phyloP scores from a whole-genome alignment of 2,329 filamentous ascomycete genomes.

The Gaeumannomyces tritici region DNA sequence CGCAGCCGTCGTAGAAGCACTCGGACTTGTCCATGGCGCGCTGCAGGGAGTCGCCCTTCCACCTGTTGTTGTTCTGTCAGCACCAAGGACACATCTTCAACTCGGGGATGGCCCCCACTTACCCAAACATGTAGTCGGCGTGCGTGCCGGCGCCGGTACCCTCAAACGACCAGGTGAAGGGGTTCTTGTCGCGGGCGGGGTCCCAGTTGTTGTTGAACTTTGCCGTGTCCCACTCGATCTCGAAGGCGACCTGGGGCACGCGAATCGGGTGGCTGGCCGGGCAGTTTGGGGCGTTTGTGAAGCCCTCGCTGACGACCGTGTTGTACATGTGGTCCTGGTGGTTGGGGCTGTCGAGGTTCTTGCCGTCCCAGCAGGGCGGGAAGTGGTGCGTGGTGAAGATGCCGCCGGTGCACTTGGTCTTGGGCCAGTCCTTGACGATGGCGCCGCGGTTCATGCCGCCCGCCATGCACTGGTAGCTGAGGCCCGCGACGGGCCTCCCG shows the following conservation, averaged over 20 bases:
- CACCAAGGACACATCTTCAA: conserved; percentile 8
- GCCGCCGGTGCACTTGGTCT: conserved; percentile 8
- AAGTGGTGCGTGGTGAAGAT: conserved; percentile 14
- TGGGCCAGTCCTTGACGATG: conserved; percentile 8
- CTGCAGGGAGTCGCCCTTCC: conserved; percentile 22
- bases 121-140: conserved; percentile 21
- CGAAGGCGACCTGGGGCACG: conserved; percentile 10
- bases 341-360: conserved; percentile 30
- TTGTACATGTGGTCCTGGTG: conserved; percentile 28
- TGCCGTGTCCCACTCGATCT: conserved; percentile 22
- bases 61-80: conserved; percentile 3
- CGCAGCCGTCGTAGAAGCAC: conserved; percentile 28
- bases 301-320: conserved; percentile 14
- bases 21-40: conserved; percentile 23
- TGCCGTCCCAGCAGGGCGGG: conserved; percentile 31
- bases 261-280: conserved; percentile 10
- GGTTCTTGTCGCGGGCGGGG: conserved; percentile 14
- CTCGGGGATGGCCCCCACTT: no score
- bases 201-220: conserved; percentile 18
- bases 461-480: conserved; percentile 12
- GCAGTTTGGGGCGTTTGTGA: conserved; percentile 12
- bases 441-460: conserved; percentile 7
- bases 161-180: conserved; percentile 17
- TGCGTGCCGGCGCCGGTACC: conserved; percentile 20
- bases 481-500: conserved; percentile 6